Evolutionary conservation across 805 yeast genomes (phyloP).

Genomic region (Starmerella bacillaris): DNA sequence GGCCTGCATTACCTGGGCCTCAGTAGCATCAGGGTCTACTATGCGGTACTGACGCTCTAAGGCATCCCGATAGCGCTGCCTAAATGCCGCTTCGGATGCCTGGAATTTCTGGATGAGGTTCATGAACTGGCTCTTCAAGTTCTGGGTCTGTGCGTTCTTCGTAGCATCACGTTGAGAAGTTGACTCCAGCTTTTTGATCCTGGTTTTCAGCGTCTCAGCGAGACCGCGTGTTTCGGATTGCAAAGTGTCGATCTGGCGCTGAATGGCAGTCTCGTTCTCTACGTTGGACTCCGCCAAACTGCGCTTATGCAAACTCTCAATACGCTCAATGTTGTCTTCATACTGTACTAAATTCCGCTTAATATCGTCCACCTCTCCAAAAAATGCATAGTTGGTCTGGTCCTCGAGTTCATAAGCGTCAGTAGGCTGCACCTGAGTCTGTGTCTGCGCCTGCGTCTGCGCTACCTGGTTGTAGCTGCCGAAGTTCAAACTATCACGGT

Average conservation of each 20-base stretch:
- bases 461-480: constrained; percentile 1
- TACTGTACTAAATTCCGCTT: constrained; percentile 54
- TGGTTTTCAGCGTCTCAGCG: constrained; percentile 53
- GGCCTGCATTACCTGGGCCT: constrained; percentile 67
- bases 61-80: constrained; percentile 66
- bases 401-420: constrained; percentile 15
- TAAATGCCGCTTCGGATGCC: constrained; percentile 67
- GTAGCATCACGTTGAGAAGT: constrained; percentile 39
- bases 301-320: constrained; percentile 52
- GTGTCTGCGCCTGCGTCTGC: constrained; percentile 6
- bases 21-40: constrained; percentile 36
- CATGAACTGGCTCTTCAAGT: constrained; percentile 68
- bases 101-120: constrained; percentile 73
- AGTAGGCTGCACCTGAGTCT: background rate
- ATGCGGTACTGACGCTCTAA: constrained; percentile 87
- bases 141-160: constrained; percentile 79
- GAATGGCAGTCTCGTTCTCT: constrained; percentile 47
- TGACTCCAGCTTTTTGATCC: constrained; percentile 62
- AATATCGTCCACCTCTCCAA: constrained; percentile 49
- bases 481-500: constrained; percentile 1
- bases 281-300: constrained; percentile 56
- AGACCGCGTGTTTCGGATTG: constrained; percentile 62
- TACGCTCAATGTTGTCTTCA: constrained; percentile 46
- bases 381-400: constrained; percentile 39
- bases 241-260: constrained; percentile 59